A percentile compares a stretch with the other conserved stretches of the same genome.
Evolutionary conservation across 176 grass and related monocot species (phyloP).

Genomic region (Lolium rigidum): DNA sequence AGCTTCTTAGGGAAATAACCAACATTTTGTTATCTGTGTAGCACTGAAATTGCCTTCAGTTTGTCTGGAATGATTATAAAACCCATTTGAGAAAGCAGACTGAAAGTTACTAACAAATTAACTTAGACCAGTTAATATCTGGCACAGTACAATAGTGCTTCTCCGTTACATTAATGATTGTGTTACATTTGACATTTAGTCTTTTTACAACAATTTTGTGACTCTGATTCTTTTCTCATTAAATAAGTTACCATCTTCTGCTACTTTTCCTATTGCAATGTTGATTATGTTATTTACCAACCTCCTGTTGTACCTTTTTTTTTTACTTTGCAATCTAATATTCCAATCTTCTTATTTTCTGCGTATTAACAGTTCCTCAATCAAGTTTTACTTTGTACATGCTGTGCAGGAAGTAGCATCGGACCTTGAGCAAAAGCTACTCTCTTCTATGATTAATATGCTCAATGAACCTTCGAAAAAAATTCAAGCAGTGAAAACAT

Average conservation of each 20-base stretch:
- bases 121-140: not conserved
- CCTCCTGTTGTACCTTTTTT: constrained; percentile 1
- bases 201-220: not conserved
- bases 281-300: constrained; percentile 28
- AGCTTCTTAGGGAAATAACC: not conserved
- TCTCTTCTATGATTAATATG: constrained; percentile 59
- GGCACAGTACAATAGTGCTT: not conserved
- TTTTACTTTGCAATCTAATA: constrained; percentile 9
- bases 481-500: constrained; percentile 73
- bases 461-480: constrained; percentile 69
- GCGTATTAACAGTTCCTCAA: not conserved
- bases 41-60: constrained; percentile 5
- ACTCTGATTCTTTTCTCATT: not conserved
- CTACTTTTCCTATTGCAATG: not conserved
- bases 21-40: not conserved
- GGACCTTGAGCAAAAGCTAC: constrained; percentile 69
- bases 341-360: not conserved
- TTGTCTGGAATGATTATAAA: constrained; percentile 33
- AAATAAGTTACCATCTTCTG: constrained; percentile 3
- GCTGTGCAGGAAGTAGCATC: constrained; percentile 54
- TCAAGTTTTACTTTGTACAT: constrained; percentile 31
- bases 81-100: constrained; percentile 7
- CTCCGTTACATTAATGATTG: not conserved
- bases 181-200: constrained; percentile 5
- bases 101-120: constrained; percentile 18